Base-by-base conservation (phyloP, 306 rosid genomes). In the Chamaecrista fasciculata region DNA sequence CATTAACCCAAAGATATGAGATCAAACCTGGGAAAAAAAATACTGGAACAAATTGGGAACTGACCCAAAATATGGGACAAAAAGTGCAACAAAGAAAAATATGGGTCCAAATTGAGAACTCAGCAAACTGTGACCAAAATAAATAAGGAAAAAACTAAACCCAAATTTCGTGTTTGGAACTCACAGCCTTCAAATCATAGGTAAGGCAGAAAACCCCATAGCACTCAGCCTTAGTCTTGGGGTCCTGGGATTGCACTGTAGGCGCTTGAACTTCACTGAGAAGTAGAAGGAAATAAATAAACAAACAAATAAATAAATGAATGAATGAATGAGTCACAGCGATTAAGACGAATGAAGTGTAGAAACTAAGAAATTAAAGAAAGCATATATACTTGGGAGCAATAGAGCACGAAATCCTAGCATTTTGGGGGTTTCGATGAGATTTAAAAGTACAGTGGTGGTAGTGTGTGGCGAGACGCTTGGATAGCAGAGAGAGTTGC, bases 161-260 rank as follows among this genome's bases (percentile, higher is more conserved):
- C n/a, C n/a, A n/a, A n/a, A n/a, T n/a, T n/a, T n/a, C n/a, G n/a
- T n/a, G n/a, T n/a, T n/a, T n/a, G 28, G 2, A 51, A 74, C 92
- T 85, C 50, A 94, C 99, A 57, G 96, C 99, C 89, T 86, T 82
- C 79, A 94, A 87, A 91, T 91, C 96, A 78, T 94, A 94, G 62
- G 99, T 94, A 67, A 94, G 99, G 72, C 99, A 91, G 76, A 94
- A 94, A 42, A 94, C 91, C 6, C 99, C 99, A 73, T 62, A 94
- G 80, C 99, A 94, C 1, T 91, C 99, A 69, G 87, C 0, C 80
- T 94, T 94, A 74, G 11, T 67, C 76, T 84, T 88, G 9, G 91
- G 80, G 1, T 81, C 88, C 70, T 70, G 78, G 43, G 56, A 53
- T 75, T 61, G 79, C 18, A 68, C 86, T 67, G 78, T 66, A 31